Evolutionary conservation across 441 rosid species (phyloP).

Genomic region (Adansonia madagascariensis): DNA sequence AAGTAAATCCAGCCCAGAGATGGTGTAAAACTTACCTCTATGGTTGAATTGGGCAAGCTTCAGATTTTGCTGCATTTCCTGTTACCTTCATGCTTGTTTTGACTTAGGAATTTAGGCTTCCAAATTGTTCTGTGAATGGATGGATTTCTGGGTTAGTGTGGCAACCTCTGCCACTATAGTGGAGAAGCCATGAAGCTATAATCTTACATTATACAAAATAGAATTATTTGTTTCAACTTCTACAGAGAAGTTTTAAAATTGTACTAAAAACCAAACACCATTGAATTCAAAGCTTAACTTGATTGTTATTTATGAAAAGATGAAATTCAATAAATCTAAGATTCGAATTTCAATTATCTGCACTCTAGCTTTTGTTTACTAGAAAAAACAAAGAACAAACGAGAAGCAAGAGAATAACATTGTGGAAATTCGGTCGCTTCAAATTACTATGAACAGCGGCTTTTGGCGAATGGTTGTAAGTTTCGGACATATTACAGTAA

Average conservation of each 20-base stretch:
- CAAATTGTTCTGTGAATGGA: not conserved
- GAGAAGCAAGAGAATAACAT: not conserved
- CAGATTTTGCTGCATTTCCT: constrained; percentile 6
- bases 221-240: not conserved
- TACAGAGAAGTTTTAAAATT: not conserved
- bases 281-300: not conserved
- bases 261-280: not conserved
- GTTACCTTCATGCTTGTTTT: too few relatives aligned
- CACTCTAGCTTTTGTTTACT: not conserved
- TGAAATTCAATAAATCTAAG: not conserved
- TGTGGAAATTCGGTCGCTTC: not conserved
- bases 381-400: not conserved
- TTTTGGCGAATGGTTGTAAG: not conserved
- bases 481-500: constrained; percentile 7
- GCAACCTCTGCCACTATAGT: not conserved
- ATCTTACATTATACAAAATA: not conserved
- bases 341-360: not conserved
- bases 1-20: too few relatives aligned
- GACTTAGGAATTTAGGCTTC: not conserved
- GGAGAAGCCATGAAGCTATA: too few relatives aligned
- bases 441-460: not conserved
- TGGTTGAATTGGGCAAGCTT: not conserved
- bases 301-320: not conserved
- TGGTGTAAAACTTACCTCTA: not conserved
- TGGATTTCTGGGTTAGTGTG: not conserved